Evolutionary conservation across 108 stramenopile genomes (phyloP).

Genomic region (Nannochloropsis granulata): DNA sequence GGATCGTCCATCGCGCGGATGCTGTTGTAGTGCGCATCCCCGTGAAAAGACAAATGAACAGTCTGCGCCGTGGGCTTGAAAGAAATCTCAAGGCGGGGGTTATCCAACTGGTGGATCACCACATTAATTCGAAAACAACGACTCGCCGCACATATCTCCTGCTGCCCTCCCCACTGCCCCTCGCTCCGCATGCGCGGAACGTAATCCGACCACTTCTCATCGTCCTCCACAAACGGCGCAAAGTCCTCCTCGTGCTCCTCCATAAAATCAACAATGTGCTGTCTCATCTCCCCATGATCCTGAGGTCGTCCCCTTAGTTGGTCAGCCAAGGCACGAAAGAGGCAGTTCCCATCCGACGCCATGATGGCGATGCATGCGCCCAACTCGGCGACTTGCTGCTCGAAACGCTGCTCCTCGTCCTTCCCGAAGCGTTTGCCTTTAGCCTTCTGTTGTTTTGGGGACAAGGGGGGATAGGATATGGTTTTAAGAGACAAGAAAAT

Average conservation of each 20-base stretch:
- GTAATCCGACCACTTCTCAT: not conserved
- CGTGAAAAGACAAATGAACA: not conserved
- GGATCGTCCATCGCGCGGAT: not conserved
- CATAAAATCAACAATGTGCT: not conserved
- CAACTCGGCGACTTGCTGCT: not conserved
- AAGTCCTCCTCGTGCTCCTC: not conserved
- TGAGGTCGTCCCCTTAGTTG: not conserved
- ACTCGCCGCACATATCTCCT: not conserved
- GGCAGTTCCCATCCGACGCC: not conserved
- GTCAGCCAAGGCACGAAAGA: not conserved
- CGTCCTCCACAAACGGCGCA: not conserved
- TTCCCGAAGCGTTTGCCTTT: not conserved
- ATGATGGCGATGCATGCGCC: not conserved
- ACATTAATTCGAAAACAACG: not conserved
- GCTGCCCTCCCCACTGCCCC: not conserved
- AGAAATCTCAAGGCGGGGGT: not conserved
- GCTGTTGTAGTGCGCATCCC: not conserved
- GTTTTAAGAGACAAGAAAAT: too few relatives aligned
- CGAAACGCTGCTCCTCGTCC: not conserved
- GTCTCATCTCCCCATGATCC: not conserved
- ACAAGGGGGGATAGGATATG: too few relatives aligned
- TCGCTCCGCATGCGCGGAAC: not conserved
- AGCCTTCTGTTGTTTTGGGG: not conserved
- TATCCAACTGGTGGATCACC: not conserved
- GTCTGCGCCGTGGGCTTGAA: not conserved